A percentile compares a stretch with the other conserved stretches of the same genome.
These are phyloP conservation scores for Thymus mandschuricus DNA, from an alignment of 257 asterid species.

Conservation along the genomic window DNA sequence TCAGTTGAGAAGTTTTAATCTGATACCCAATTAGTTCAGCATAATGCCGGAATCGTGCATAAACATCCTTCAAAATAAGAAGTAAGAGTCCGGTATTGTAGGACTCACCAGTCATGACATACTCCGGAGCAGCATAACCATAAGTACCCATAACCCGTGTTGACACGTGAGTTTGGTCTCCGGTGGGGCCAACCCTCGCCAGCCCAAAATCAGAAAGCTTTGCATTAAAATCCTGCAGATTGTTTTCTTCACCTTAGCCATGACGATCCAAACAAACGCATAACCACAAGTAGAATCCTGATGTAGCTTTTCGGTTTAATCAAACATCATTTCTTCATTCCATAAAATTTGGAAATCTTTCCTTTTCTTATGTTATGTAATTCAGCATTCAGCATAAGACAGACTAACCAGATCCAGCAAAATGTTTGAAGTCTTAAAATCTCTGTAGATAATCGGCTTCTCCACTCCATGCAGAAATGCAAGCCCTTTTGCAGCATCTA, in stretches of 20 bases:
- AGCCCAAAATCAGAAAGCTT: conserved; percentile 96
- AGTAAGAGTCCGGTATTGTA: conserved; percentile 4
- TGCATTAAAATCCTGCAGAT: conserved; percentile 81
- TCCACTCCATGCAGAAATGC: conserved; percentile 97
- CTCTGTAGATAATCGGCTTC: conserved; percentile 87
- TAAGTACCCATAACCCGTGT: conserved; percentile 98
- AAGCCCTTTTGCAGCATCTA: conserved; percentile 96
- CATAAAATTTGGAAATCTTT: neutral
- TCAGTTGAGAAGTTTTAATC: neutral
- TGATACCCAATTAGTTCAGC: neutral
- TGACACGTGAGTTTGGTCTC: conserved; percentile 97
- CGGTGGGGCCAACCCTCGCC: conserved; percentile 94
- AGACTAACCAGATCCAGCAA: conserved; percentile 70
- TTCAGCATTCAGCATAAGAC: conserved; percentile 1
- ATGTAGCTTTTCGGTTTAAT: neutral
- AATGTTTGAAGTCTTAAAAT: conserved; percentile 88
- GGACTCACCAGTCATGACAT: conserved; percentile 94
- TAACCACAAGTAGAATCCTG: neutral
- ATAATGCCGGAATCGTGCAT: neutral
- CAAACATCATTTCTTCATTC: neutral
- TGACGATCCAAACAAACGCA: neutral
- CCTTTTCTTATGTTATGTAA: neutral
- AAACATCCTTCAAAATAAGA: conserved; percentile 6
- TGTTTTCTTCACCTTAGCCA: conserved; percentile 23
- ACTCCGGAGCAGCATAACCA: conserved; percentile 98